phyloP scores from a whole-genome alignment of 768 basidiomycete genomes.

The Rhizopogon vesiculosus region DNA sequence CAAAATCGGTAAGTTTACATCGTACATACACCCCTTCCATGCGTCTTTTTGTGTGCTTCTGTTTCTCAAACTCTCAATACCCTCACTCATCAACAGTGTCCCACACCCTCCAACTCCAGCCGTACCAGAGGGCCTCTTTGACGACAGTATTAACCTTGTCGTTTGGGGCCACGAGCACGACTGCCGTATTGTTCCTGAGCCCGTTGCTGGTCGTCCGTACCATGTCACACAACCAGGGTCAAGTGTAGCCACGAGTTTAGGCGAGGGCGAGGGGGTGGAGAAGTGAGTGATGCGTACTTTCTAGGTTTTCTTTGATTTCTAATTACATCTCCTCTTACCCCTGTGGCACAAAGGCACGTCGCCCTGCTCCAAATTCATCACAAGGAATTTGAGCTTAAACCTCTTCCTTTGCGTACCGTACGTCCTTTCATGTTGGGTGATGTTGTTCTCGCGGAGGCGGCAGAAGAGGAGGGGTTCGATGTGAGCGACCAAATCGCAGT shows the following conservation, averaged over 20 bases:
- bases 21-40: not conserved
- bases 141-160: slow-evolving; percentile 89
- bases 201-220: slow-evolving; percentile 88
- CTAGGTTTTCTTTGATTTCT: not conserved
- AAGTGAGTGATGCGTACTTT: slow-evolving; percentile 50
- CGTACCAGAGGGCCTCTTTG: slow-evolving; percentile 96
- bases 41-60: not conserved
- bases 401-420: slow-evolving; percentile 85
- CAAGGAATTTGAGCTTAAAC: slow-evolving; percentile 81
- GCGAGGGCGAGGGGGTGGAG: slow-evolving; percentile 87
- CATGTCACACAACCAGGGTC: slow-evolving; percentile 94
- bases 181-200: slow-evolving; percentile 86
- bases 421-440: slow-evolving; percentile 92
- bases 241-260: slow-evolving; percentile 89
- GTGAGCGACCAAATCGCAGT: slow-evolving; percentile 80
- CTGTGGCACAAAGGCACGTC: slow-evolving; percentile 61
- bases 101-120: slow-evolving; percentile 92
- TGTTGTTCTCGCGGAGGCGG: slow-evolving; percentile 65
- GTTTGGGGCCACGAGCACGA: slow-evolving; percentile 99
- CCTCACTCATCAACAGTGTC: slow-evolving; percentile 48
- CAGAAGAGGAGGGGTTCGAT: slow-evolving; percentile 74
- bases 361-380: slow-evolving; percentile 85
- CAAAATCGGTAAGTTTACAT: slow-evolving; percentile 74
- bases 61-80: not conserved
- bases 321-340: not conserved